Conservation (phyloP, 768 basidiomycete species). For the Mycena crocata region DNA sequence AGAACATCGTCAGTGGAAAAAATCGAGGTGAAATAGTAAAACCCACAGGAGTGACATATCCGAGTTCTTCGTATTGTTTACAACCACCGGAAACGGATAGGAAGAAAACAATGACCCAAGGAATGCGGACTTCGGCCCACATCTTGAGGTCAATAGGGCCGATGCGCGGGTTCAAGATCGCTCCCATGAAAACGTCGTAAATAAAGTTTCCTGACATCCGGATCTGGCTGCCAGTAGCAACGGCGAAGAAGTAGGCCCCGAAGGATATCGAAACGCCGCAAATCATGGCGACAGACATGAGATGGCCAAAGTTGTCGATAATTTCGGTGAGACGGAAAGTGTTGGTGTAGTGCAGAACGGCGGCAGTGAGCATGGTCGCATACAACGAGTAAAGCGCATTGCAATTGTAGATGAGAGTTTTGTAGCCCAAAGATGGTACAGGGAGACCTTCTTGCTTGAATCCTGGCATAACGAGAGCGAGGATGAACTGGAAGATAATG, state of each 20-base stretch:
- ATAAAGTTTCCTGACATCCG: constrained; percentile 96
- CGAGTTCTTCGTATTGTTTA: constrained; percentile 94
- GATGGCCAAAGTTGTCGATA: constrained; percentile 94
- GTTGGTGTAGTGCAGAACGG: constrained; percentile 78
- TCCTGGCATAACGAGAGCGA: constrained; percentile 93
- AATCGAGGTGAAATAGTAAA: not conserved
- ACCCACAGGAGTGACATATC: constrained; percentile 90
- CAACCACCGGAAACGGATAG: constrained; percentile 91
- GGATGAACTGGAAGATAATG: constrained; percentile 88
- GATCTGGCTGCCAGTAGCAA: constrained; percentile 82
- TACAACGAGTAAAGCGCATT: constrained; percentile 92
- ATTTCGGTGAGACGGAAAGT: constrained; percentile 94
- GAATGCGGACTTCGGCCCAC: constrained; percentile 98
- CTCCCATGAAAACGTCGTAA: constrained; percentile 98
- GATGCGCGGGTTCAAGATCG: constrained; percentile 91
- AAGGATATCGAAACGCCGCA: constrained; percentile 87
- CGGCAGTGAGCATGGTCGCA: constrained; percentile 80
- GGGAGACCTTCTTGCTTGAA: constrained; percentile 95
- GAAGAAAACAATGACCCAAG: constrained; percentile 97
- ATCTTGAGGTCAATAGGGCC: constrained; percentile 95
- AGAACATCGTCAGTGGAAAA: constrained; percentile 8
- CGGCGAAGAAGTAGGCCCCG: constrained; percentile 82
- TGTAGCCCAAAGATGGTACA: constrained; percentile 93
- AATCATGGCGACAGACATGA: constrained; percentile 97
- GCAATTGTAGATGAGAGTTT: constrained; percentile 95